Percentiles rank a stretch among this genome's conserved stretches.
Evolutionary conservation across 1,139 yeast species (phyloP).

Genomic region (Diutina neorugosa): DNA sequence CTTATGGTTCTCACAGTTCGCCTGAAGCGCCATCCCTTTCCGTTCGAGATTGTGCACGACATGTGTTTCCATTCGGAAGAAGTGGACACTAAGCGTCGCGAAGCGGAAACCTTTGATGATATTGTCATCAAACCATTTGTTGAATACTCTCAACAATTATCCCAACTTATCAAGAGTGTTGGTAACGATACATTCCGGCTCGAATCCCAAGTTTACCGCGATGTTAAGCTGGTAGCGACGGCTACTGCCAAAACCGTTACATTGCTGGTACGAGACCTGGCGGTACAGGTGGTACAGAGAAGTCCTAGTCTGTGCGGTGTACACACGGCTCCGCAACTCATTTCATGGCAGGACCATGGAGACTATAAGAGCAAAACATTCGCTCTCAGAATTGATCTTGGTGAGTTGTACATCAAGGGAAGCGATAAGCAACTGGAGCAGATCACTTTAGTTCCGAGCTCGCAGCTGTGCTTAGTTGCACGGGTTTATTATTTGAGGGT

Average conservation of each 20-base stretch:
- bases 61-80: slow-evolving; percentile 18
- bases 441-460: slow-evolving; percentile 27
- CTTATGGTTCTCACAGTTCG: slow-evolving; percentile 22
- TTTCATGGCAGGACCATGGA: background rate
- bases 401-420: slow-evolving; percentile 9
- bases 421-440: slow-evolving; percentile 10
- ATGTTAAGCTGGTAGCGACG: slow-evolving; percentile 24
- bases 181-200: slow-evolving; percentile 24
- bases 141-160: slow-evolving; percentile 17
- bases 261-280: background rate
- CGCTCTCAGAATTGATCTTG: slow-evolving; percentile 13
- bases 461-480: slow-evolving; percentile 24
- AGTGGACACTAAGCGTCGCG: slow-evolving; percentile 10
- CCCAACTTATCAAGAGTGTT: slow-evolving; percentile 18
- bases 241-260: slow-evolving; percentile 22
- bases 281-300: background rate
- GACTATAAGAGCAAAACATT: background rate
- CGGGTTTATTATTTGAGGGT: slow-evolving; percentile 23
- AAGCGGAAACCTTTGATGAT: slow-evolving; percentile 17
- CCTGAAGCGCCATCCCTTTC: slow-evolving; percentile 21
- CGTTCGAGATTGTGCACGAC: slow-evolving; percentile 30
- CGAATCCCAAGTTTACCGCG: slow-evolving; percentile 25
- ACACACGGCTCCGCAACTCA: background rate
- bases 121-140: slow-evolving; percentile 22
- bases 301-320: background rate